Evolutionary conservation across 2,329 filamentous ascomycete genomes (phyloP).

Genomic region (Fusarium dimerum): DNA sequence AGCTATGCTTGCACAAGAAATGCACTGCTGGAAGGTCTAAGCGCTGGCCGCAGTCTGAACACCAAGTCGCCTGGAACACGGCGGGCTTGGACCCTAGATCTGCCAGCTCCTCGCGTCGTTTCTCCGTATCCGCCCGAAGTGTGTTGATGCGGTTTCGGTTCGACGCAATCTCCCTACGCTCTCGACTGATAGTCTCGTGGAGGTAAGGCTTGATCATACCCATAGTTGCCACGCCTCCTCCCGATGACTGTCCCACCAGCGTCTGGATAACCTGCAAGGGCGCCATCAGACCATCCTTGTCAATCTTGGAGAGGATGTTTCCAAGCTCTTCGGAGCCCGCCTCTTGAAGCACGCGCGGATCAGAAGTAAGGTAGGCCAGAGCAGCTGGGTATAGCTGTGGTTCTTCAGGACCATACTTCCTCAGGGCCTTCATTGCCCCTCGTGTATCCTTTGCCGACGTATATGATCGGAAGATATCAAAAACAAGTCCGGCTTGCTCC

Average conservation of each 20-base stretch:
- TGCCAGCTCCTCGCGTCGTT: slow-evolving; percentile 75
- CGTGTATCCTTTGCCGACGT: slow-evolving; percentile 88
- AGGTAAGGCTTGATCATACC: slow-evolving; percentile 96
- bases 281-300: slow-evolving; percentile 89
- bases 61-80: slow-evolving; percentile 88
- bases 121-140: slow-evolving; percentile 80
- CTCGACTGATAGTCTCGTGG: slow-evolving; percentile 81
- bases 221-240: slow-evolving; percentile 80
- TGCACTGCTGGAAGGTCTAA: slow-evolving; percentile 90
- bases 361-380: slow-evolving; percentile 89
- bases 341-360: slow-evolving; percentile 77
- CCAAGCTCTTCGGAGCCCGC: slow-evolving; percentile 82
- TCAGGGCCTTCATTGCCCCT: slow-evolving; percentile 84
- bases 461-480: slow-evolving; percentile 96
- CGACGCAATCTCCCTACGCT: slow-evolving; percentile 77
- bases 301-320: slow-evolving; percentile 79
- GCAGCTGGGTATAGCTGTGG: slow-evolving; percentile 91
- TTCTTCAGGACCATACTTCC: slow-evolving; percentile 89
- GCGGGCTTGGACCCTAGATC: slow-evolving; percentile 78
- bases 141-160: slow-evolving; percentile 82
- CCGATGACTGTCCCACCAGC: slow-evolving; percentile 61
- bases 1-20: slow-evolving; percentile 95
- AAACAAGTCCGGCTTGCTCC: slow-evolving; percentile 87
- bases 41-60: slow-evolving; percentile 74
- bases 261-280: slow-evolving; percentile 96